These are phyloP conservation scores for Jamesozyma jinghongensis DNA, from an alignment of 805 yeast genomes.

Conservation along the genomic window DNA sequence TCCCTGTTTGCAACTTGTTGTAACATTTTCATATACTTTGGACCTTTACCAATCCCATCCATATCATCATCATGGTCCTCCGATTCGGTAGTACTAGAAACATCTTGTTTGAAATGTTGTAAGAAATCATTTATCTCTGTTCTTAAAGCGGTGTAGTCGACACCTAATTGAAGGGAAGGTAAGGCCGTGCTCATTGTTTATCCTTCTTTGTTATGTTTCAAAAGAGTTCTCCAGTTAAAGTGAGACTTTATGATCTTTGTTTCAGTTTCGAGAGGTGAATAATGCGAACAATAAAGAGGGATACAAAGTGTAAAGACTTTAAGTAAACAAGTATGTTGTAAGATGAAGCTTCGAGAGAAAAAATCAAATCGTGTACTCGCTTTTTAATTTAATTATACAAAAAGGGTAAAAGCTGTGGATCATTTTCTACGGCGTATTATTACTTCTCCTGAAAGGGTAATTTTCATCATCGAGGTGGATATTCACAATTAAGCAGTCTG, in stretches of 20 bases:
- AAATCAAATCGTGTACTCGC: neutral
- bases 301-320: too few relatives aligned
- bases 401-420: conserved; percentile 1
- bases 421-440: conserved; percentile 2
- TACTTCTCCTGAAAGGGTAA: conserved; percentile 11
- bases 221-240: too few relatives aligned
- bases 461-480: neutral
- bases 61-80: conserved; percentile 25
- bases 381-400: neutral
- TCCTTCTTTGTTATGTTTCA: too few relatives aligned
- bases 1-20: conserved; percentile 84
- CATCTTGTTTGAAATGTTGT: conserved; percentile 47
- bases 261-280: too few relatives aligned
- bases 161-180: conserved; percentile 59
- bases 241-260: too few relatives aligned
- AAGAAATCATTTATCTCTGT: conserved; percentile 56
- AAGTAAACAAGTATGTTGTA: neutral
- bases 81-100: conserved; percentile 13
- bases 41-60: conserved; percentile 35
- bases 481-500: neutral
- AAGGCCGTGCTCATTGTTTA: conserved; percentile 30
- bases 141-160: conserved; percentile 62
- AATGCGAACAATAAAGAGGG: too few relatives aligned
- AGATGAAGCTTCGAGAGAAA: neutral
- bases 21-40: conserved; percentile 66